Base-by-base conservation (phyloP, 495 filamentous ascomycete species). In the Penicillium riverlandense region DNA sequence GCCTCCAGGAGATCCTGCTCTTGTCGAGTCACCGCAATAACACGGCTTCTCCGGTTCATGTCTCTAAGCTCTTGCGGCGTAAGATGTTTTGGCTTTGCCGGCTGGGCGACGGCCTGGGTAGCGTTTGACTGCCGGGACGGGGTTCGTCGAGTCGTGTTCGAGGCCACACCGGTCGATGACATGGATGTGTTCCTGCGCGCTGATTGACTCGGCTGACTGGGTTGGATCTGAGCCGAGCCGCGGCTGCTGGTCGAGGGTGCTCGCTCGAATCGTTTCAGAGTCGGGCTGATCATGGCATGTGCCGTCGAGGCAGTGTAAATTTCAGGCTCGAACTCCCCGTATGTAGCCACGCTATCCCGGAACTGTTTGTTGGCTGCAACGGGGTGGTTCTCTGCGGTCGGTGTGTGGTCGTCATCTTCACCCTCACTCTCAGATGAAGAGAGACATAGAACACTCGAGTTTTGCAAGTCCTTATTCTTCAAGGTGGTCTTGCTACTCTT, bases 11-110 rank as follows among this genome's bases (percentile, higher is more conserved):
- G 69, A 57, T 85, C 79, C 55, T 89, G 84, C 58, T 96, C 90
- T 62, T 95, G 87, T 40, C 79, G 74, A 0, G 88, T 95, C 38
- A 95, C 88, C 1, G 85, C 83, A 78, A 96, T 92, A 33, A 92
- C 70, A 32, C 82, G 81, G 40, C 78, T 83, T 49, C 74, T 71
- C 15, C 67, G 55, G 38, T 71, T 65, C 14, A 58, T 52, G 34
- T 69, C 60, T 32, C 56, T 64, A 37, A 62, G 43, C 30, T 56
- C 50, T 41, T 52, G 49, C 41, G 53, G 57, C 11, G 53, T 52
- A 32, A 60, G 40, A 30, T 52, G 52, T 11, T 63, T 55, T 15
- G 55, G 45, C 33, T 62, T 54, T 4, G 64, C 55, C 12, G 63
- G 55, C 30, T 70, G 63, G 5, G 56, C 53, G 31, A 67, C 62